Base-by-base conservation (phyloP, 306 rosid species). In the Trifolium subterraneum region DNA sequence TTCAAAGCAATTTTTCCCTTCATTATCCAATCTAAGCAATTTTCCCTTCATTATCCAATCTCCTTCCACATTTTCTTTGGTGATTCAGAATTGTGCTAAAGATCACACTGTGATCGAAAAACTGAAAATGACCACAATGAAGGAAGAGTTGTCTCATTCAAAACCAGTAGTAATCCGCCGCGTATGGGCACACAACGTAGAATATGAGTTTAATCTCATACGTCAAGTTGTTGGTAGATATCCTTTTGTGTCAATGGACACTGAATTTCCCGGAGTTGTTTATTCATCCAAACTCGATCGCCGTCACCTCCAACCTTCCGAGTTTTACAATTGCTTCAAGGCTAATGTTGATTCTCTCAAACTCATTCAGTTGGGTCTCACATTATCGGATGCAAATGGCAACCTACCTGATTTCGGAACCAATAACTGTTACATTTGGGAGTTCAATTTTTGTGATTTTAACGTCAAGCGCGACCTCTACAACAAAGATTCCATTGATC, bases 371-470 rank as follows among this genome's bases (percentile, higher is more conserved):
- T 47, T 84, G 50, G 85, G 88, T 8, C 80, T 80, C 10, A 80
- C 88, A 2, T 78, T 84, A 63, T 81, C 83, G 15, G 85, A 84
- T 60, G 81, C 74, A 39, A 31, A 48, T 2, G 88, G 88, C 6
- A 84, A 84, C 50, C 79, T 77, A 4, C 88, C 48, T 11, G 14
- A 41, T 9, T 42, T 42, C 1, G 15, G 4, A 11, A 12, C 48
- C 1, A 25, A 79, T 22, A 25, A 3, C 5, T 10, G 48, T 5
- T 42, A 2, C n/a, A 42, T 42, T 3, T 42, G 48, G 48, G 15
- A 84, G 19, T 84, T 84, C 74, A 84, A 84, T 16, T 84, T 84
- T 58, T 55, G 83, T 1, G 88, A 83, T 13, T 83, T 83, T 45
- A 63, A 79, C 29, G 79, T 79, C 14, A 65, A 65, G 62, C 13